Percentiles rank a stretch among this genome's conserved stretches.
phyloP scores from a whole-genome alignment of 805 yeast genomes.

The Saccharomycopsis amapae region DNA sequence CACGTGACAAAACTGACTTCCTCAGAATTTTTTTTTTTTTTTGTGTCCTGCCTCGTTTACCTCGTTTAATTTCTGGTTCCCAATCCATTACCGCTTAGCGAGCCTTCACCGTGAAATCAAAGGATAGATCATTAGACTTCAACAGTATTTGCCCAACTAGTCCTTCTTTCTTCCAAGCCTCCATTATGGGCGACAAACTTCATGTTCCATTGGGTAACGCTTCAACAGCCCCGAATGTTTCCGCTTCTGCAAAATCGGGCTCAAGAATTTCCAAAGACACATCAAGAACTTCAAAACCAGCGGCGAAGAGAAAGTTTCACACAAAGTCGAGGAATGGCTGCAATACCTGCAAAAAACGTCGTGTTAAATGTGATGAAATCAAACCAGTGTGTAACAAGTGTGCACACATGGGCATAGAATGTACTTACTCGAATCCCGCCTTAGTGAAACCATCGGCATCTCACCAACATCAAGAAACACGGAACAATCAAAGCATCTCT shows the following conservation, averaged over 20 bases:
- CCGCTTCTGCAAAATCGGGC: no score
- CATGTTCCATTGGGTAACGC: no score
- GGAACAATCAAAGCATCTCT: background rate
- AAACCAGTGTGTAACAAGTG: conserved; percentile 80
- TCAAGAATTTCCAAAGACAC: no score
- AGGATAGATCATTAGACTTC: no score
- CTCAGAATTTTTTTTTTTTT: no score
- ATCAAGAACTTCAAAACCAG: conserved; percentile 21
- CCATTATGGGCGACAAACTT: background rate
- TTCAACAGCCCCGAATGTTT: conserved; percentile 6
- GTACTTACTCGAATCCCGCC: conserved; percentile 43
- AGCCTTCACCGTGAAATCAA: no score
- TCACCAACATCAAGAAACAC: background rate
- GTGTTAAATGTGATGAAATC: conserved; percentile 89
- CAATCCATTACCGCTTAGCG: no score
- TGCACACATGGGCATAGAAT: conserved; percentile 65
- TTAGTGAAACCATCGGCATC: background rate
- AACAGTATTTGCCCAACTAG: no score
- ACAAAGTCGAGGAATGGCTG: conserved; percentile 87
- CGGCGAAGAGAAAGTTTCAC: conserved; percentile 81
- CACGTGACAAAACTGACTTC: no score
- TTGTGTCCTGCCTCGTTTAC: no score
- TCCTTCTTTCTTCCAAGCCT: background rate
- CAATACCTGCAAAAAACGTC: conserved; percentile 76
- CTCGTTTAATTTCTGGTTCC: no score